phyloP scores from a whole-genome alignment of 163 green algal genomes.

The Volvox carteri region DNA sequence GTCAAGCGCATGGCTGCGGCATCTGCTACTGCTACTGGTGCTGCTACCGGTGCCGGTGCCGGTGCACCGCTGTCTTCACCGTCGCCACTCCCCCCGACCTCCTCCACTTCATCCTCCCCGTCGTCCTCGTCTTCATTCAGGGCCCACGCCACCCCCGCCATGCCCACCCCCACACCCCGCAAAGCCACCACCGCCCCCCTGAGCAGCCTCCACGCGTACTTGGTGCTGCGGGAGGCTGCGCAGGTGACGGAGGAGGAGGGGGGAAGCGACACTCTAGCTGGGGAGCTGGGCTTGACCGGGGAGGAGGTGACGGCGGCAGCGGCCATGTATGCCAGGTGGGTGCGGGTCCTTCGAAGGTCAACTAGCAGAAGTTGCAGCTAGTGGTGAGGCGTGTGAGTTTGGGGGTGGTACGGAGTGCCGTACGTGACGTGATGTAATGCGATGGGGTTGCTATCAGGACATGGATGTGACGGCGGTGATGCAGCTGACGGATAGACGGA shows the following conservation, averaged over 20 bases:
- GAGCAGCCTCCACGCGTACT: conserved; percentile 27
- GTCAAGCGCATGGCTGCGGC: not conserved
- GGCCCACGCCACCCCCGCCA: not conserved
- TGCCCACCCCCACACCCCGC: not conserved
- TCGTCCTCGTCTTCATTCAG: not conserved
- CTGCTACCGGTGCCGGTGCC: too few relatives aligned
- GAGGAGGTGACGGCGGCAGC: conserved; percentile 7
- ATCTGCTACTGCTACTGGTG: not conserved
- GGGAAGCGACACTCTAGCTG: not conserved
- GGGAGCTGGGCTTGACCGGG: conserved; percentile 8
- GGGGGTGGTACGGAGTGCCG: too few relatives aligned
- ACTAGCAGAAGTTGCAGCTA: too few relatives aligned
- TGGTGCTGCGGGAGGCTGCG: conserved; percentile 23
- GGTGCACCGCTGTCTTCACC: too few relatives aligned
- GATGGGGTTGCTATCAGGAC: too few relatives aligned
- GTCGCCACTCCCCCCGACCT: not conserved
- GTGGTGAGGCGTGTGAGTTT: too few relatives aligned
- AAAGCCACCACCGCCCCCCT: not conserved
- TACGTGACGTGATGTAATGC: too few relatives aligned
- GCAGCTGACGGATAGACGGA: too few relatives aligned
- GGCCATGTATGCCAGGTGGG: conserved; percentile 21
- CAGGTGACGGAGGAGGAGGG: not conserved
- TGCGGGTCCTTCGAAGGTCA: too few relatives aligned
- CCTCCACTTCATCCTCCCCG: not conserved
- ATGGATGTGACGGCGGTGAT: too few relatives aligned